Conservation (phyloP, 192 early-diverging fungal genomes). For the Phlyctochytrium planicorne region DNA sequence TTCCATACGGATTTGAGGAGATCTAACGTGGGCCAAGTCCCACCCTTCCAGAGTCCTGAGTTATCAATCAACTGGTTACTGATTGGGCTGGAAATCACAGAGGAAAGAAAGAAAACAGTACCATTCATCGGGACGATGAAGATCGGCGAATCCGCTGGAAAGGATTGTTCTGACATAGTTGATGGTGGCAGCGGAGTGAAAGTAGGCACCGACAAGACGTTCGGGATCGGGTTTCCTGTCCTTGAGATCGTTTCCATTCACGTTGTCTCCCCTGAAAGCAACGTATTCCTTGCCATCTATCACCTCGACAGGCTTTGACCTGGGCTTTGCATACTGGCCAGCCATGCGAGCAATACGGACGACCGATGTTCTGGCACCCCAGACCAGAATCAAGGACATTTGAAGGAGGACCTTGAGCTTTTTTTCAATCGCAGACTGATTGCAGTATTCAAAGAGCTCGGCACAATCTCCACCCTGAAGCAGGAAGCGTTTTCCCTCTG, state of each 20-base stretch:
- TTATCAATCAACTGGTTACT: not conserved
- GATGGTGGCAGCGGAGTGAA: conserved; percentile 94
- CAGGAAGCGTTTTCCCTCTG: conserved; percentile 87
- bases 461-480: conserved; percentile 99
- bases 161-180: conserved; percentile 92
- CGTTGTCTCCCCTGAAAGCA: conserved; percentile 96
- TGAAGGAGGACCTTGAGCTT: conserved; percentile 97
- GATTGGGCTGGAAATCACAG: not conserved
- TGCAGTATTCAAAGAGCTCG: conserved; percentile 97
- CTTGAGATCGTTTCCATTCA: conserved; percentile 87
- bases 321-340: conserved; percentile 98
- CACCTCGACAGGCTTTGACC: conserved; percentile 87
- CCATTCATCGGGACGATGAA: conserved; percentile 79
- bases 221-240: conserved; percentile 91
- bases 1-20: conserved; percentile 71
- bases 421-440: conserved; percentile 85
- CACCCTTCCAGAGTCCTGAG: conserved; percentile 60
- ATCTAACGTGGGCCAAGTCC: conserved; percentile 88
- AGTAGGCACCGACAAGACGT: conserved; percentile 88
- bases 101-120: not conserved
- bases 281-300: conserved; percentile 77
- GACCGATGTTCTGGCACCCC: conserved; percentile 90
- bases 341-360: conserved; percentile 98
- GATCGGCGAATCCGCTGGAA: conserved; percentile 81
- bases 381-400: conserved; percentile 93